phyloP scores from a whole-genome alignment of 1,139 yeast genomes.

The Taiozyma sp. region DNA sequence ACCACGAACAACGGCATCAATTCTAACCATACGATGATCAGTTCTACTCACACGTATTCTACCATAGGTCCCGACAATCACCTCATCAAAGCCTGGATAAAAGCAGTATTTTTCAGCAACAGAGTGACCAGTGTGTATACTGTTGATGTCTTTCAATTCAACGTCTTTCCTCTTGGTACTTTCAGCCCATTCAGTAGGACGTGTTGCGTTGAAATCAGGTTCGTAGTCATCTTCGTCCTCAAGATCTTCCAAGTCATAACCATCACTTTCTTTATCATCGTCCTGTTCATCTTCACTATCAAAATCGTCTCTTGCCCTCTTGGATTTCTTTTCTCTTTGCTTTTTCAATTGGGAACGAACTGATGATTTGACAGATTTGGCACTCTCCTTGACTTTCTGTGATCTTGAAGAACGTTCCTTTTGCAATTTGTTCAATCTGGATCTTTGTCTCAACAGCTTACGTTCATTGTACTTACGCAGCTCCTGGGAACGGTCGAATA shows the following conservation, averaged over 20 bases:
- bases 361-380: slow-evolving; percentile 40
- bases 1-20: slow-evolving; percentile 59
- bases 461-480: slow-evolving; percentile 85
- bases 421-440: slow-evolving; percentile 50
- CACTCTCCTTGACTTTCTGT: slow-evolving; percentile 19
- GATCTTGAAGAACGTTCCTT: slow-evolving; percentile 30
- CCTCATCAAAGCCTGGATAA: slow-evolving; percentile 73
- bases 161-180: slow-evolving; percentile 37
- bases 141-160: slow-evolving; percentile 57
- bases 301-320: slow-evolving; percentile 31
- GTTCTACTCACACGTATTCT: slow-evolving; percentile 70
- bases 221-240: slow-evolving; percentile 37
- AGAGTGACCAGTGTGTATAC: slow-evolving; percentile 71
- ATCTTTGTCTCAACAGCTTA: slow-evolving; percentile 76
- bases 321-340: slow-evolving; percentile 69
- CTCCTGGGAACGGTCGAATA: slow-evolving; percentile 90
- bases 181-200: slow-evolving; percentile 33
- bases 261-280: slow-evolving; percentile 31
- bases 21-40: slow-evolving; percentile 81
- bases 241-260: slow-evolving; percentile 39
- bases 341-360: slow-evolving; percentile 80
- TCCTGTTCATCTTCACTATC: slow-evolving; percentile 36
- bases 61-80: slow-evolving; percentile 71
- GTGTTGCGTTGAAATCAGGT: slow-evolving; percentile 20
- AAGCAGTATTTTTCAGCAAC: slow-evolving; percentile 72